Evolutionary conservation across 2,329 filamentous ascomycete species (phyloP).

Genomic region (Dactylellina cionopaga): DNA sequence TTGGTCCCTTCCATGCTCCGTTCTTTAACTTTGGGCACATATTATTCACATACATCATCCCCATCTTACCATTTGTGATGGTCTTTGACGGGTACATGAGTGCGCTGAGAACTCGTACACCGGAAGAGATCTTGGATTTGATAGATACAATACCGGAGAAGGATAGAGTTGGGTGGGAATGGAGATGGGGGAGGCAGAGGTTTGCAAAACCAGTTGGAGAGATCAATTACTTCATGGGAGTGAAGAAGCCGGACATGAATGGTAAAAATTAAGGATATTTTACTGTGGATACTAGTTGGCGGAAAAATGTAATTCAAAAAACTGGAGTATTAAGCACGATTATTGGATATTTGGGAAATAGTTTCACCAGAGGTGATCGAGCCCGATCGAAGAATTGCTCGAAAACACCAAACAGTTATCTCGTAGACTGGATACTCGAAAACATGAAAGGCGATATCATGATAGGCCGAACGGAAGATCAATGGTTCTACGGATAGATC

Average conservation of each 20-base stretch:
- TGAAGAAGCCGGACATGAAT: constrained; percentile 56
- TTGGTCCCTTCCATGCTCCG: constrained; percentile 65
- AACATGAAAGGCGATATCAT: too few relatives aligned
- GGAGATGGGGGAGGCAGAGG: constrained; percentile 60
- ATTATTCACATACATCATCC: constrained; percentile 73
- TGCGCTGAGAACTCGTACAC: constrained; percentile 73
- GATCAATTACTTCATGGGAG: constrained; percentile 63
- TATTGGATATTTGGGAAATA: too few relatives aligned
- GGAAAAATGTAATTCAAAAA: too few relatives aligned
- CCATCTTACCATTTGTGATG: constrained; percentile 74
- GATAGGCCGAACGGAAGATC: too few relatives aligned
- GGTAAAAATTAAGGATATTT: too few relatives aligned
- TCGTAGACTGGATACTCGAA: too few relatives aligned
- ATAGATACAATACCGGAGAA: constrained; percentile 66
- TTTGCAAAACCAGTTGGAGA: constrained; percentile 66
- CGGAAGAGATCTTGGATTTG: constrained; percentile 71
- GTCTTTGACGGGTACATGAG: constrained; percentile 76
- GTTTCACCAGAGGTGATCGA: too few relatives aligned
- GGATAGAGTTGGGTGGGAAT: constrained; percentile 61
- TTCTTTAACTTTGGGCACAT: constrained; percentile 65
- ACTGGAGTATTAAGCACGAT: too few relatives aligned
- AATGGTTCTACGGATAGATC: too few relatives aligned
- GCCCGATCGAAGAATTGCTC: too few relatives aligned
- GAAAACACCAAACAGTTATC: too few relatives aligned
- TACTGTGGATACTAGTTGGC: too few relatives aligned